phyloP scores from a whole-genome alignment of 2,329 filamentous ascomycete species.

The Ceratocystis destructans region DNA sequence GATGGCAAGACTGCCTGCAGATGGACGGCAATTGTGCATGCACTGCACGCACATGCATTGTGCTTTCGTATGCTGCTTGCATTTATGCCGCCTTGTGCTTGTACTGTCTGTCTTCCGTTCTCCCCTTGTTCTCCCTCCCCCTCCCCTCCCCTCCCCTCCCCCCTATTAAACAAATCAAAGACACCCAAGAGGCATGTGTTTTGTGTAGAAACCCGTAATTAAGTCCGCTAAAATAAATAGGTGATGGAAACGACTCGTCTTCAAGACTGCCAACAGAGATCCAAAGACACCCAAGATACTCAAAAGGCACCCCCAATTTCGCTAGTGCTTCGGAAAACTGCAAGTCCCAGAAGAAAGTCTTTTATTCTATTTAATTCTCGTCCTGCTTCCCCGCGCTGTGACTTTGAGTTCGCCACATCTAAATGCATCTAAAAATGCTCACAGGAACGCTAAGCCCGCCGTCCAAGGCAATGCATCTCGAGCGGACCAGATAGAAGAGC shows the following conservation, averaged over 20 bases:
- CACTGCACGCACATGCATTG: no score
- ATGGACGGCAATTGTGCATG: no score
- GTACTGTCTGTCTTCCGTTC: no score
- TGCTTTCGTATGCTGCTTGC: no score
- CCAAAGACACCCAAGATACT: neutral
- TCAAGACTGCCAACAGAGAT: neutral
- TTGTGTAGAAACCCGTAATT: constrained; percentile 7
- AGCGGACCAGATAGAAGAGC: no score
- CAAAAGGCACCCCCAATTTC: constrained; percentile 14
- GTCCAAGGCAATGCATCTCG: neutral
- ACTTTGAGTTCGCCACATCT: neutral
- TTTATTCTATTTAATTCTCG: neutral
- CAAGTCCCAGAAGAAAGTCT: constrained; percentile 1
- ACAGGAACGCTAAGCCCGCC: neutral
- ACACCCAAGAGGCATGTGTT: neutral
- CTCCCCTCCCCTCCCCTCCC: no score
- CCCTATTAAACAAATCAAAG: neutral
- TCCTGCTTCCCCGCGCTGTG: neutral
- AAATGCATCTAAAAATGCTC: neutral
- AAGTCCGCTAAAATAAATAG: neutral
- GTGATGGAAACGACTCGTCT: neutral
- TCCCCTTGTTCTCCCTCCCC: no score
- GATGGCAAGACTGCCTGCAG: no score
- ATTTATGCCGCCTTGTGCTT: no score
- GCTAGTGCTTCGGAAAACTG: constrained; percentile 9